A percentile compares a stretch with the other conserved stretches of the same genome.
Evolutionary conservation across 331 rosid species (phyloP).

Genomic region (Stylosanthes scabra): DNA sequence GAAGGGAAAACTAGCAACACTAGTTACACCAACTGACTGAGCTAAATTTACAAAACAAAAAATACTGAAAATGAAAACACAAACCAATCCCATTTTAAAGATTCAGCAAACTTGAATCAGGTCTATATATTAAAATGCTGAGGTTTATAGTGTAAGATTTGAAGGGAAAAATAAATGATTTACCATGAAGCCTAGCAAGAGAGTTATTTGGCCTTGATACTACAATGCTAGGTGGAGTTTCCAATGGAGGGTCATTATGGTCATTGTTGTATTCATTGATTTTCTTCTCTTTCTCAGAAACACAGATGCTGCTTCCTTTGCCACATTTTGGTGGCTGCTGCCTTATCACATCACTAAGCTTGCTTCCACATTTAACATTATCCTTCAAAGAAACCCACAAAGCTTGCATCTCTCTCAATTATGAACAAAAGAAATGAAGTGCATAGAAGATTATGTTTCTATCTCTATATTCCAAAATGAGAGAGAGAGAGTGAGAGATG

Average conservation of each 20-base stretch:
- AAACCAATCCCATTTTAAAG: background rate
- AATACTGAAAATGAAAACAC: too few relatives aligned
- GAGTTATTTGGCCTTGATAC: conserved; percentile 39
- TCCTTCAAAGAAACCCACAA: conserved; percentile 66
- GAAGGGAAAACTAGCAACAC: too few relatives aligned
- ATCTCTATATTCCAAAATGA: background rate
- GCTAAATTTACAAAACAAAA: too few relatives aligned
- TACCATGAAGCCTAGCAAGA: conserved; percentile 56
- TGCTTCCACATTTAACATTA: conserved; percentile 63
- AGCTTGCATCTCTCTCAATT: conserved; percentile 54
- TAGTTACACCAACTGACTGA: too few relatives aligned
- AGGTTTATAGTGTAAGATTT: background rate
- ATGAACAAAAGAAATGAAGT: conserved; percentile 17
- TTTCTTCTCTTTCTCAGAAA: conserved; percentile 32
- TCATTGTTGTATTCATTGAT: conserved; percentile 30
- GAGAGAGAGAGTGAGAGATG: background rate
- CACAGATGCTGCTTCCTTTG: conserved; percentile 31
- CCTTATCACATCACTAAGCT: conserved; percentile 54
- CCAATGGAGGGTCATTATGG: conserved; percentile 40
- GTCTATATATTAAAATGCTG: too few relatives aligned
- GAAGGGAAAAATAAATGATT: background rate
- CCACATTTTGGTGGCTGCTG: conserved; percentile 31
- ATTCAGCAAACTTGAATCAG: background rate
- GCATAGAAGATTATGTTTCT: background rate
- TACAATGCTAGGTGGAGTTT: conserved; percentile 41